phyloP scores from a whole-genome alignment of 1,284 basidiomycete species.

The Apiotrichum veenhuisii region DNA sequence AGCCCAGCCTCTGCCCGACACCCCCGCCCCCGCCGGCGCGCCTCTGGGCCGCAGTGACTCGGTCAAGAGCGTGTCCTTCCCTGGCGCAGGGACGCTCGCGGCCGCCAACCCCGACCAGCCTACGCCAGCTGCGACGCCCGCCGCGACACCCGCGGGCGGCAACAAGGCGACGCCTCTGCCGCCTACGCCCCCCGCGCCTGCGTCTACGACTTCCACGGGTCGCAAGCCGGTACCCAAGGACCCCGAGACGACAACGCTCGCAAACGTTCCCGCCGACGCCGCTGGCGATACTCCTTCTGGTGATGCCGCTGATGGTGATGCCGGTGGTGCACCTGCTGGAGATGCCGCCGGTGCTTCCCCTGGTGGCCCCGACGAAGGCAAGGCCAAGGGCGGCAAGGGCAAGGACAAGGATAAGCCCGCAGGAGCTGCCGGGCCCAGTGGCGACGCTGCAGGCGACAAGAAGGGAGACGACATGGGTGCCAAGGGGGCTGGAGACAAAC shows the following conservation, averaged over 20 bases:
- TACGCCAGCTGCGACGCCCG: neutral
- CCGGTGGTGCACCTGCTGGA: neutral
- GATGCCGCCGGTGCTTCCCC: neutral
- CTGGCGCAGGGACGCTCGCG: neutral
- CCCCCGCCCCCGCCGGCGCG: neutral
- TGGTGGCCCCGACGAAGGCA: neutral
- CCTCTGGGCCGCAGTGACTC: neutral
- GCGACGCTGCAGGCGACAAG: neutral
- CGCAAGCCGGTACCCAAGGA: slow-evolving; percentile 5
- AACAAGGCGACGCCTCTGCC: neutral
- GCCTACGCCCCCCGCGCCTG: neutral
- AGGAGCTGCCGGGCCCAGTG: neutral
- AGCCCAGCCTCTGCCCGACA: neutral
- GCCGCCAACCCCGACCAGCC: neutral
- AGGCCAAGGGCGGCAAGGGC: neutral
- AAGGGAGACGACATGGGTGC: neutral
- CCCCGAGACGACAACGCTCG: neutral
- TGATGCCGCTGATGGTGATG: neutral
- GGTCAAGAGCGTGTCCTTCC: neutral
- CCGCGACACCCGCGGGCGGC: neutral
- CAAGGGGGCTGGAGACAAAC: neutral
- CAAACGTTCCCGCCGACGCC: neutral
- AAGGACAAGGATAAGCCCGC: neutral
- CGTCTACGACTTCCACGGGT: neutral
- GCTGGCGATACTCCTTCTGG: neutral